Percentiles rank a stretch among this genome's conserved stretches.
Evolutionary conservation across 202 grass and related monocot species (phyloP).

Genomic region (Alloteropsis angusta): DNA sequence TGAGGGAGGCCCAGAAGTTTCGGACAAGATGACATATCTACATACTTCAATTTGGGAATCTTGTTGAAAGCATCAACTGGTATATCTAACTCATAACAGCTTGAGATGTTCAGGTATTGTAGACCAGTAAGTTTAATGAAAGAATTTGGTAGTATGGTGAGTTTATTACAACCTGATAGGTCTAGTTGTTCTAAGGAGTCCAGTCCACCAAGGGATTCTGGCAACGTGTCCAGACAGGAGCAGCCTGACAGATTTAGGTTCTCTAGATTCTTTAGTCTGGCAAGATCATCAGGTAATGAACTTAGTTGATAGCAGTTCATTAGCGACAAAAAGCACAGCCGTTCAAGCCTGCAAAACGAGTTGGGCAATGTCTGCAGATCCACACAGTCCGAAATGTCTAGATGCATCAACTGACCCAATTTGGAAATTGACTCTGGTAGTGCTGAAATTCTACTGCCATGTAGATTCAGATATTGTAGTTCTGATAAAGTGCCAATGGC

Average conservation of each 20-base stretch:
- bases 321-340: not conserved
- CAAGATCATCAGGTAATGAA: constrained; percentile 7
- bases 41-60: not conserved
- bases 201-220: not conserved
- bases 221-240: not conserved
- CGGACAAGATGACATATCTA: not conserved
- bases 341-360: not conserved
- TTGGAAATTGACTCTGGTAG: not conserved
- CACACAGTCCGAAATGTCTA: not conserved
- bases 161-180: constrained; percentile 3
- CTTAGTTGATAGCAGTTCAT: not conserved
- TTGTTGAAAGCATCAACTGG: not conserved
- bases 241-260: constrained; percentile 8
- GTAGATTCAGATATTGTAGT: constrained; percentile 1
- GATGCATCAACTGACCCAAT: not conserved
- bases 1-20: not conserved
- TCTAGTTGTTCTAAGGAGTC: not conserved
- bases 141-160: not conserved
- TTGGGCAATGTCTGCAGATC: not conserved
- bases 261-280: not conserved
- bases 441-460: not conserved
- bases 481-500: not conserved
- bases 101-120: not conserved
- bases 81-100: not conserved
- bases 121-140: not conserved